These are phyloP conservation scores for Lyophyllum shimeji DNA, from an alignment of 768 basidiomycete species.

Conservation along the genomic window DNA sequence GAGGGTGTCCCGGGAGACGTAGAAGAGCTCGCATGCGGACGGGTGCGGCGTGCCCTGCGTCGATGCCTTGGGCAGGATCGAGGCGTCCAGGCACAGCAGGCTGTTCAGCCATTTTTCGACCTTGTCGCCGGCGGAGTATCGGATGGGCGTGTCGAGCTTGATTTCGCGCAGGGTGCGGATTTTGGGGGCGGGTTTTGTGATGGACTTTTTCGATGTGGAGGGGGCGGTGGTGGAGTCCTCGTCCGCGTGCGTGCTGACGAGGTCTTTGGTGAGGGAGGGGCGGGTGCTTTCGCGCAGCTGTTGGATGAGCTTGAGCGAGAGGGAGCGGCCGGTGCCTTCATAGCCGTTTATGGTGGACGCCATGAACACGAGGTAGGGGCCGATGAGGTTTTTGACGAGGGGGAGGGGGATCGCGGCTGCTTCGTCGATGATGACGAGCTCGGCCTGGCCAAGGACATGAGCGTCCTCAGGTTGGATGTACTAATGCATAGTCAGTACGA, in stretches of 20 bases:
- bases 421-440: conserved; percentile 96
- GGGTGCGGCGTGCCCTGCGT: conserved; percentile 91
- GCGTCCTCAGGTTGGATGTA: conserved; percentile 99
- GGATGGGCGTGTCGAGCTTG: conserved; percentile 93
- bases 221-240: conserved; percentile 35
- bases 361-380: conserved; percentile 96
- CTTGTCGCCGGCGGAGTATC: conserved; percentile 83
- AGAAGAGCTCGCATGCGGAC: conserved; percentile 90
- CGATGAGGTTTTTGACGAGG: conserved; percentile 91
- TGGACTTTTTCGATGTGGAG: conserved; percentile 50
- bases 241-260: conserved; percentile 35
- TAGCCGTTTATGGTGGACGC: conserved; percentile 99
- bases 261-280: conserved; percentile 71
- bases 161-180: conserved; percentile 86
- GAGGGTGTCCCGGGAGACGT: conserved; percentile 92
- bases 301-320: conserved; percentile 96
- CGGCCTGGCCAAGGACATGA: conserved; percentile 96
- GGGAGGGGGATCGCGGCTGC: conserved; percentile 98
- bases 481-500: conserved; percentile 38
- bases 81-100: conserved; percentile 88
- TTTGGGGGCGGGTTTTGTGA: conserved; percentile 56
- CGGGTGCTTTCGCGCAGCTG: conserved; percentile 91
- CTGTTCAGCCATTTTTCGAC: conserved; percentile 94
- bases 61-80: conserved; percentile 45
- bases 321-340: conserved; percentile 98